Percentiles rank a stretch among this genome's conserved stretches.
phyloP scores from a whole-genome alignment of 306 rosid genomes.

The Pueraria montana region DNA sequence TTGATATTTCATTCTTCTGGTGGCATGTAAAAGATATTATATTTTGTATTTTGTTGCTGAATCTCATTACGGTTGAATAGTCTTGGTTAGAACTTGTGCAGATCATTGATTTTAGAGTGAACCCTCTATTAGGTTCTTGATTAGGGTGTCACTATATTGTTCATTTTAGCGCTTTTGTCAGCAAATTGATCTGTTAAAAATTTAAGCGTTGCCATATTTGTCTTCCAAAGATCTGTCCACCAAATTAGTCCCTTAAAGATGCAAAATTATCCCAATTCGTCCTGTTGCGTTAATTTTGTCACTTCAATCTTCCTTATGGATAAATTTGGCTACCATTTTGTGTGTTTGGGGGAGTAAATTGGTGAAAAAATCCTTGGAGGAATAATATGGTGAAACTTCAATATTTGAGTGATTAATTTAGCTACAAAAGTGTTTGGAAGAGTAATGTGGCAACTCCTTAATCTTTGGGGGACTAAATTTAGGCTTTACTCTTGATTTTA shows the following conservation, averaged over 20 bases:
- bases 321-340: not conserved
- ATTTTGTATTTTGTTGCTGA: slow-evolving; percentile 12
- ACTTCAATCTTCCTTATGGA: not conserved
- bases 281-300: not conserved
- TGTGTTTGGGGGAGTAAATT: not conserved
- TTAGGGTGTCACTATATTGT: not conserved
- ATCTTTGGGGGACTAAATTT: not conserved
- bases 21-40: slow-evolving; percentile 5
- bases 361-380: not conserved
- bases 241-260: not conserved
- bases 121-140: not conserved
- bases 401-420: not conserved
- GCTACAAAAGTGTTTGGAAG: not conserved
- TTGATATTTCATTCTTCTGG: slow-evolving; percentile 1
- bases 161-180: not conserved
- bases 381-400: not conserved
- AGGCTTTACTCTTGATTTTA: slow-evolving; percentile 10
- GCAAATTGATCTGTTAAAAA: not conserved
- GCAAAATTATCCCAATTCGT: not conserved
- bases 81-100: not conserved
- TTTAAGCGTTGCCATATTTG: not conserved
- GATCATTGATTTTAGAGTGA: not conserved
- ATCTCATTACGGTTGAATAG: not conserved
- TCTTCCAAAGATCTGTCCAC: not conserved
- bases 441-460: not conserved